A percentile compares a stretch with the other conserved stretches of the same genome.
phyloP scores from a whole-genome alignment of 1,284 basidiomycete genomes.

The Afroboletus lepidellus region DNA sequence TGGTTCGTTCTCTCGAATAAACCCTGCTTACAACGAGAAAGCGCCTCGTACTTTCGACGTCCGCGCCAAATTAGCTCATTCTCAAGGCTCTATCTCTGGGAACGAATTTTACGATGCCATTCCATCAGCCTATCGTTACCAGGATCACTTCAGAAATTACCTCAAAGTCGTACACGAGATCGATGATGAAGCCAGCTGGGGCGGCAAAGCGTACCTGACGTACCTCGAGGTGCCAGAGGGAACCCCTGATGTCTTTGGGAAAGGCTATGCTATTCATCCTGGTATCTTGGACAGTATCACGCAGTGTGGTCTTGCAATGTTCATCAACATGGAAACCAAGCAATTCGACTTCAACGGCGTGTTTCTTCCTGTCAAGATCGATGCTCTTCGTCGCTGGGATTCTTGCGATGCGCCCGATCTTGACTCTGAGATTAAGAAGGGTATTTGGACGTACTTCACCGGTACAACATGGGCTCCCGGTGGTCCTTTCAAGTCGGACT shows the following conservation, averaged over 20 bases:
- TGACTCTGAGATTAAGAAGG: conserved; percentile 29
- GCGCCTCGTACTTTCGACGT: conserved; percentile 25
- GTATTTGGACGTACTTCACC: conserved; percentile 31
- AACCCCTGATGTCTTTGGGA: conserved; percentile 30
- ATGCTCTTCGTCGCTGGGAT: conserved; percentile 31
- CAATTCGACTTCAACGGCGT: conserved; percentile 33
- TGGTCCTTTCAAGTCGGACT: conserved; percentile 31
- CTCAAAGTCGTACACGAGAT: conserved; percentile 29
- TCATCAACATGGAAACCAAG: conserved; percentile 32
- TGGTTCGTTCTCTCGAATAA: conserved; percentile 27
- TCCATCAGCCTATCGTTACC: conserved; percentile 26
- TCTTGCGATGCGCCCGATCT: conserved; percentile 22
- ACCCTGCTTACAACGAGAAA: conserved; percentile 25
- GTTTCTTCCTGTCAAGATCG: conserved; percentile 32
- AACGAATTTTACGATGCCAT: conserved; percentile 27
- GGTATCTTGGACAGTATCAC: conserved; percentile 34
- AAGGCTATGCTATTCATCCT: conserved; percentile 31
- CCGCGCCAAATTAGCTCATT: conserved; percentile 20
- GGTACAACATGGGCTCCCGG: conserved; percentile 21
- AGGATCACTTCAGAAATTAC: conserved; percentile 28
- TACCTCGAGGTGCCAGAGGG: conserved; percentile 23
- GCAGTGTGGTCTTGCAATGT: conserved; percentile 33
- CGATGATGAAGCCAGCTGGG: conserved; percentile 27
- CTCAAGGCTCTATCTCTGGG: conserved; percentile 18
- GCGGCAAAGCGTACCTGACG: conserved; percentile 27